Percentiles rank a stretch among this genome's conserved stretches.
Conservation (phyloP, 306 rosid genomes). For the Castanopsis chinensis region DNA sequence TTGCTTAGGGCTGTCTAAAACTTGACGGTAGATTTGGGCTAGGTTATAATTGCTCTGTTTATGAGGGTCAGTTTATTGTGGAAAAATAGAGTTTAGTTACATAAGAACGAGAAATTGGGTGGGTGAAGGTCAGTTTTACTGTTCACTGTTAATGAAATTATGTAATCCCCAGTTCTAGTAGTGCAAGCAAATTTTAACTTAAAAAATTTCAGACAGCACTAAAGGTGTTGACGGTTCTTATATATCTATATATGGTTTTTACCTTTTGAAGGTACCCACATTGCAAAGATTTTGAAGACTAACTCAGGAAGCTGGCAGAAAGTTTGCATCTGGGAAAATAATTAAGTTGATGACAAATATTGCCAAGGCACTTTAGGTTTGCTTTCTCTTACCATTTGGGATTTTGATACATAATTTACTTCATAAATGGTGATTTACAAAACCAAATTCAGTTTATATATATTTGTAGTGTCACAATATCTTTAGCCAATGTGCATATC, state of each 20-base stretch:
- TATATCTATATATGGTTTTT: not conserved
- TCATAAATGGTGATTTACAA: too few relatives aligned
- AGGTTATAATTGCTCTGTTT: not conserved
- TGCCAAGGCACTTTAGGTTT: too few relatives aligned
- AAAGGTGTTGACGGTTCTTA: conserved; percentile 14
- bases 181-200: not conserved
- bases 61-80: not conserved
- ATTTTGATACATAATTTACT: too few relatives aligned
- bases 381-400: too few relatives aligned
- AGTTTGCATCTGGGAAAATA: conserved; percentile 84
- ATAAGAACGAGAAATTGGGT: not conserved
- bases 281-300: conserved; percentile 80
- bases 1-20: not conserved
- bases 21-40: not conserved
- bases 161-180: not conserved
- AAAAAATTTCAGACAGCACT: conserved; percentile 12
- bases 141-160: not conserved
- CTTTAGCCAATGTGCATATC: too few relatives aligned
- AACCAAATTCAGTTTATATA: too few relatives aligned
- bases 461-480: too few relatives aligned
- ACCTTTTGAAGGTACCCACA: conserved; percentile 65
- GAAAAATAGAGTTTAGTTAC: not conserved
- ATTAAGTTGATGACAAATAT: conserved; percentile 82
- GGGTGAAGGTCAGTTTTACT: not conserved
- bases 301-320: conserved; percentile 91